A percentile compares a stretch with the other conserved stretches of the same genome.
Evolutionary conservation across 2,329 filamentous ascomycete species (phyloP).

Genomic region (Pseudogymnoascus sp.): DNA sequence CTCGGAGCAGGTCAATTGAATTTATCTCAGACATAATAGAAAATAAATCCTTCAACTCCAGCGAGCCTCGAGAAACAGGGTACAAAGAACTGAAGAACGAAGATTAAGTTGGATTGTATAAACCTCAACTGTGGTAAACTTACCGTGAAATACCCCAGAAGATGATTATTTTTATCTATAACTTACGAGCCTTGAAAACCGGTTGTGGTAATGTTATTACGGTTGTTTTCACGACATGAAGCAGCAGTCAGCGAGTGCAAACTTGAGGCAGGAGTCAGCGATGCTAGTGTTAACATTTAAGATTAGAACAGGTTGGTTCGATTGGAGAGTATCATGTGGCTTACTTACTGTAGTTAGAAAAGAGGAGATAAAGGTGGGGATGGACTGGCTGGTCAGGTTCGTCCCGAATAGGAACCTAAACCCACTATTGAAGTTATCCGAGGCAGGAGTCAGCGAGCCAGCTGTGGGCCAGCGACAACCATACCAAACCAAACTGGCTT

Average conservation of each 20-base stretch:
- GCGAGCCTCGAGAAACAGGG: not conserved
- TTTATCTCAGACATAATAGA: slow-evolving; percentile 7
- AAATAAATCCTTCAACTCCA: not conserved
- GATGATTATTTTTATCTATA: not conserved
- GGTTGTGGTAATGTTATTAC: not conserved
- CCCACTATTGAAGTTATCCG: not conserved
- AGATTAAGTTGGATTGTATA: not conserved
- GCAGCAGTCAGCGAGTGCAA: not conserved
- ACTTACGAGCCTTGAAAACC: not conserved
- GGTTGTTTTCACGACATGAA: not conserved
- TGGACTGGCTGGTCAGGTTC: not conserved
- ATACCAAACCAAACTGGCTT: not conserved
- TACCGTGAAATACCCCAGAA: not conserved
- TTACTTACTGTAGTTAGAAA: not conserved
- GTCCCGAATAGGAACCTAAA: not conserved
- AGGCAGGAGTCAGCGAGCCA: not conserved
- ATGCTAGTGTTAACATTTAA: not conserved
- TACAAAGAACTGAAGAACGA: not conserved
- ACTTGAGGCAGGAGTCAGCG: not conserved
- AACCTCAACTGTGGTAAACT: not conserved
- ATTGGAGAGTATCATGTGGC: not conserved
- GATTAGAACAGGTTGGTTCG: not conserved
- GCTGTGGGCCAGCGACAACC: not conserved
- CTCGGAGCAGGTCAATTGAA: slow-evolving; percentile 36
- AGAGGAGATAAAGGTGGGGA: not conserved